Evolutionary conservation across 139 green algal genomes (phyloP).

Genomic region (Tetradesmus lagerheimii): DNA sequence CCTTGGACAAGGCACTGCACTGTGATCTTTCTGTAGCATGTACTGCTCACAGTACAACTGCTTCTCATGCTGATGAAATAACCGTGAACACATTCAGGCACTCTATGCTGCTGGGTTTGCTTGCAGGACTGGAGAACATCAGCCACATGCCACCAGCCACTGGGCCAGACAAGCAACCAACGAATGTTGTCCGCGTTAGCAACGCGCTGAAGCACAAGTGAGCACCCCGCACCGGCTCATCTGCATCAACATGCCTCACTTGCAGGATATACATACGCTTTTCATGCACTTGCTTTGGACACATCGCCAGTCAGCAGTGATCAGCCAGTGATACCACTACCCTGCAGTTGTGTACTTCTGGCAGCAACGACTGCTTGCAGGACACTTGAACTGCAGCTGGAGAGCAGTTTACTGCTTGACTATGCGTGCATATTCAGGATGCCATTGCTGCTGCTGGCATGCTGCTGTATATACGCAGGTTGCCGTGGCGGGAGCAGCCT

Average conservation of each 20-base stretch:
- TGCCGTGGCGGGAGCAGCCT: constrained; percentile 62
- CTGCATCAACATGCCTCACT: not conserved
- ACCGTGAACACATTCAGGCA: too few relatives aligned
- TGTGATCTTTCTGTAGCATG: too few relatives aligned
- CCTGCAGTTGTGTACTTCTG: too few relatives aligned
- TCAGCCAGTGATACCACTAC: too few relatives aligned
- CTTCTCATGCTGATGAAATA: too few relatives aligned
- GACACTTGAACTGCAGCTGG: too few relatives aligned
- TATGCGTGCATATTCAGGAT: too few relatives aligned
- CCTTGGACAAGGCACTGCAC: not conserved
- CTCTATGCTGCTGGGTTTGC: too few relatives aligned
- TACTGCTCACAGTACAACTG: too few relatives aligned
- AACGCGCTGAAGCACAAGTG: constrained; percentile 51
- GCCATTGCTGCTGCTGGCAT: not conserved
- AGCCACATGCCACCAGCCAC: constrained; percentile 33
- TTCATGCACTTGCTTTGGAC: too few relatives aligned
- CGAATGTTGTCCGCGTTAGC: constrained; percentile 28
- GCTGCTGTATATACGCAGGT: constrained; percentile 33
- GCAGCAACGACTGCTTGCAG: not conserved
- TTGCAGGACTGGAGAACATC: constrained; percentile 41
- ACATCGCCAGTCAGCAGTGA: too few relatives aligned
- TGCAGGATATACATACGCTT: too few relatives aligned
- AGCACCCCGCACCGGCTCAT: not conserved
- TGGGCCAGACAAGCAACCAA: constrained; percentile 41
- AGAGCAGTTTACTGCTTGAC: not conserved